These are phyloP conservation scores for Leishmania arabica DNA, from an alignment of 208 protist genomes.

Conservation along the genomic window DNA sequence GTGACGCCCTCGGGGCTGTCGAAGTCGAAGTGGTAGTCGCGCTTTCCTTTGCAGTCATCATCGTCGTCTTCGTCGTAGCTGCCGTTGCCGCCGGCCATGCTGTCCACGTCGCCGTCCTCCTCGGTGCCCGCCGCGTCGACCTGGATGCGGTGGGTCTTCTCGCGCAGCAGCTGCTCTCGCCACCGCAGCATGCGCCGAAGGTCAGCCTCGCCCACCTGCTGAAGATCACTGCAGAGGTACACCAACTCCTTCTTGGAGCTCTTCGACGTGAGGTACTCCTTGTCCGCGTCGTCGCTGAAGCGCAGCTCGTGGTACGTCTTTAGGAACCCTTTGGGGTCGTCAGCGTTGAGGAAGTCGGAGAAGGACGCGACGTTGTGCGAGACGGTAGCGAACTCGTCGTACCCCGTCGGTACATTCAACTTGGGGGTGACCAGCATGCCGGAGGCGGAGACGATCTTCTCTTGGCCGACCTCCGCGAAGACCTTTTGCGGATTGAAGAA, in stretches of 20 bases:
- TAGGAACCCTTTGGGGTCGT: constrained; percentile 91
- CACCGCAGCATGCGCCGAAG: constrained; percentile 94
- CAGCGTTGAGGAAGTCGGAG: constrained; percentile 89
- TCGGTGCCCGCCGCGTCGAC: constrained; percentile 21
- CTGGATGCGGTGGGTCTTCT: constrained; percentile 43
- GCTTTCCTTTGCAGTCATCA: constrained; percentile 33
- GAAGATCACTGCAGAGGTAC: constrained; percentile 91
- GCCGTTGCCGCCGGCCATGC: constrained; percentile 30
- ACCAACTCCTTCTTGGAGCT: constrained; percentile 93
- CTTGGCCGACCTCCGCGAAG: constrained; percentile 94
- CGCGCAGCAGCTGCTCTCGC: constrained; percentile 85
- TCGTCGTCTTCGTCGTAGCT: constrained; percentile 29
- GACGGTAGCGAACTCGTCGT: constrained; percentile 92
- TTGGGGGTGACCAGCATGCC: constrained; percentile 73
- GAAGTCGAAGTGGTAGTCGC: constrained; percentile 59
- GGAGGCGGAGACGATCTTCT: constrained; percentile 80
- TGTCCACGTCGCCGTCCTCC: constrained; percentile 29
- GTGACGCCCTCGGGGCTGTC: constrained; percentile 83
- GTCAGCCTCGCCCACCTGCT: constrained; percentile 95
- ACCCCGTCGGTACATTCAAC: constrained; percentile 84
- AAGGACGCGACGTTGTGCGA: constrained; percentile 78
- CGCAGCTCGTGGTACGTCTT: constrained; percentile 87
- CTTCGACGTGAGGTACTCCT: constrained; percentile 73
- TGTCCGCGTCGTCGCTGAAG: constrained; percentile 87
- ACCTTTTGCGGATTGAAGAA: constrained; percentile 96